Evolutionary conservation across 75 land plant species (phyloP), one percentile per base, ranked within the genome.

Genomic region (Picea sitchensis): DNA sequence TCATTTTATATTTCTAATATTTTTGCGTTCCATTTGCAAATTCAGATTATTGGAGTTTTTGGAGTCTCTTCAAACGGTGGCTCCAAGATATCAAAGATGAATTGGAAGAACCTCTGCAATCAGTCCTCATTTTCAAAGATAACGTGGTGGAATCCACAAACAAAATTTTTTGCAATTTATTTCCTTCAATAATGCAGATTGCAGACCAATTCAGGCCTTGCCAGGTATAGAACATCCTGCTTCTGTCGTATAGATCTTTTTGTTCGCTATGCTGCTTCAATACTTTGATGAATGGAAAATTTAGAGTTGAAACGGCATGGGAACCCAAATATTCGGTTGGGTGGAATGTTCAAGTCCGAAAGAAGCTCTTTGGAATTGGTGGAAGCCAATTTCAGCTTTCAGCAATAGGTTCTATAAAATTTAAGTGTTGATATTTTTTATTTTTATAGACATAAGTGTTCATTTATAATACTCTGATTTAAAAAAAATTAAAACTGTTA

Each of bases 11-110:
- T 20, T 71, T n/a, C 74, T 44, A 71, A 71, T 71, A 68, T n/a
- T 47, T 38, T 71, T 71, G n/a, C 26, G 44, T 8, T 71, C 44
- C 36, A 77, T 69, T 6, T 73, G 21, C 54, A 21, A 13, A 30
- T 75, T 41, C 90, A 89, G 92, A 93, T 83, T 15, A 44, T 15
- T 82, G 82, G 75, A 73, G 78, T 18, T 77, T 93, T 1, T 76
- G 34, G 65, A 77, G 81, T 26, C 87, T 94, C 58, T 89, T 88
- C 1, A 94, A 91, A 74, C 59, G 77, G 38, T 94, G 96, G 96
- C 54, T 90, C 20, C 90, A 81, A 80, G 90, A 91, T 32, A 56
- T 94, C 64, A 83, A 82, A 54, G 78, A 76, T 69, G 93, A 89
- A 26, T 71, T 72, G 32, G 88, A 87, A 62, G 92, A 85, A 65